These are phyloP conservation scores for Suillus cothurnatus DNA, from an alignment of 768 basidiomycete species.

Conservation along the genomic window DNA sequence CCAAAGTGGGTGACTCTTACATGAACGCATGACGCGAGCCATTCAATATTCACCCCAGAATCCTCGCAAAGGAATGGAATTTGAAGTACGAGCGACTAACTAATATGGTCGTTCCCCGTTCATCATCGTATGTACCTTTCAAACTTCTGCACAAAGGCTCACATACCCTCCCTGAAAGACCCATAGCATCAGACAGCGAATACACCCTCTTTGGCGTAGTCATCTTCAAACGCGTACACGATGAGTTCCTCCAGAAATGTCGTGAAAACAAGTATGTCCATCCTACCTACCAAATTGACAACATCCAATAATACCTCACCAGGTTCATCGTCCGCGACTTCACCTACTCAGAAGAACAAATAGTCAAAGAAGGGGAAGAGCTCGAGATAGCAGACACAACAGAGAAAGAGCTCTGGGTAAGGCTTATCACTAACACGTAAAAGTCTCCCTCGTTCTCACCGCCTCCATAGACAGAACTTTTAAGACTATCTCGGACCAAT, in stretches of 20 bases:
- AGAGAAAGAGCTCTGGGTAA: conserved; percentile 97
- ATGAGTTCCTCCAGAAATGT: conserved; percentile 92
- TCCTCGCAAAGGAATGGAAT: conserved; percentile 85
- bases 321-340: conserved; percentile 98
- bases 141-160: conserved; percentile 14
- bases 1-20: conserved; percentile 67
- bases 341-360: conserved; percentile 79
- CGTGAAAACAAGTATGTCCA: conserved; percentile 84
- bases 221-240: conserved; percentile 87
- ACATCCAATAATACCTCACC: conserved; percentile 1
- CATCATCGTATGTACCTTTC: conserved; percentile 64
- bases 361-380: conserved; percentile 81
- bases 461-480: conserved; percentile 75
- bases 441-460: background rate
- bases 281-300: conserved; percentile 4
- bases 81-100: conserved; percentile 85
- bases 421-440: conserved; percentile 19
- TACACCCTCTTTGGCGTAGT: conserved; percentile 85
- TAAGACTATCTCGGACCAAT: conserved; percentile 89
- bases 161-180: conserved; percentile 41
- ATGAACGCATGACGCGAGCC: conserved; percentile 12
- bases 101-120: conserved; percentile 91
- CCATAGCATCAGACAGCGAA: conserved; percentile 84
- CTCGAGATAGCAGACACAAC: conserved; percentile 77
- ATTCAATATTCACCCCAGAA: conserved; percentile 46